Evolutionary conservation across 257 asterid species (phyloP).

Genomic region (Solanum sitiens): DNA sequence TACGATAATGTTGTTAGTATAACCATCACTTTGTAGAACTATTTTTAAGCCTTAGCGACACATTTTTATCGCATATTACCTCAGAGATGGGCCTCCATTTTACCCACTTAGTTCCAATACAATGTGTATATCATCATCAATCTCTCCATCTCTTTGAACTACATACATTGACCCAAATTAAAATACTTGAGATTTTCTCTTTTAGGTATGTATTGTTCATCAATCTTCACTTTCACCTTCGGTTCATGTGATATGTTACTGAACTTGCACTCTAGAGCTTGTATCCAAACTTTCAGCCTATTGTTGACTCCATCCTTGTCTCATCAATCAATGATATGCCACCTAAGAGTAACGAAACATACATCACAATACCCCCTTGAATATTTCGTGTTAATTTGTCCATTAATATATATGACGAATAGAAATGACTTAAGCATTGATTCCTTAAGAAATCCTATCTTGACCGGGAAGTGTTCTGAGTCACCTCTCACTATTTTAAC

Average conservation of each 20-base stretch:
- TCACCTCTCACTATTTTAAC: background rate
- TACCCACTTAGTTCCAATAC: background rate
- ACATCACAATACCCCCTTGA: background rate
- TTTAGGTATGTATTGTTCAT: background rate
- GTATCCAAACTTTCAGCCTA: background rate
- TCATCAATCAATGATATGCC: background rate
- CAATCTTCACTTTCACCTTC: background rate
- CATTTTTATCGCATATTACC: background rate
- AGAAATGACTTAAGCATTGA: background rate
- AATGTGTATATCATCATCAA: background rate
- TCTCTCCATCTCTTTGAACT: background rate
- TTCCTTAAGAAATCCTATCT: background rate
- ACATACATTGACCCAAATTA: background rate
- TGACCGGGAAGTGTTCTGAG: background rate
- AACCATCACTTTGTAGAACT: background rate
- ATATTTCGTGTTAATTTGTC: background rate
- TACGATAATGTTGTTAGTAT: background rate
- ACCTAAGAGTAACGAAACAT: background rate
- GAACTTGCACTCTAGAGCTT: background rate
- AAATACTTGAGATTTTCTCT: background rate
- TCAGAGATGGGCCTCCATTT: no score
- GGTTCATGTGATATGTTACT: background rate
- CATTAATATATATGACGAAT: background rate
- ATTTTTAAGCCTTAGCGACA: background rate
- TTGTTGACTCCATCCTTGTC: background rate